These are phyloP conservation scores for Debaryomycetaceae sp. DNA, from an alignment of 1,139 yeast species.

Conservation along the genomic window DNA sequence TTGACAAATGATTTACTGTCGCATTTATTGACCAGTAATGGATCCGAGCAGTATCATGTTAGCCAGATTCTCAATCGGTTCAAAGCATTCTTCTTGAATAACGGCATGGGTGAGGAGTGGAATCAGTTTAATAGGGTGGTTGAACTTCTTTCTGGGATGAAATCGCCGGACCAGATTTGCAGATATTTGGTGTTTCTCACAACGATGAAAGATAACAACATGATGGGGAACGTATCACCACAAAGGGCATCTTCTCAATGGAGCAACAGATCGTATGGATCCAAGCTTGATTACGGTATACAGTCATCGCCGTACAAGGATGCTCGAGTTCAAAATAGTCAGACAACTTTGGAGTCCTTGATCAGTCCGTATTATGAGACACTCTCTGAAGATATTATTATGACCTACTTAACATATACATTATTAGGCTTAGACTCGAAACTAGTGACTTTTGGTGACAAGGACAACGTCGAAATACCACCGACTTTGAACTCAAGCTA, in stretches of 20 bases:
- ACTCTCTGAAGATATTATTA: conserved; percentile 45
- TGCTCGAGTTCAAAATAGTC: not conserved
- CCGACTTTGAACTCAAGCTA: conserved; percentile 52
- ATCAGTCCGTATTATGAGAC: conserved; percentile 35
- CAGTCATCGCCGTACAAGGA: conserved; percentile 13
- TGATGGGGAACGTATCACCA: conserved; percentile 1
- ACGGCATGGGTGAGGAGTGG: conserved; percentile 29
- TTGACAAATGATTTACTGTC: conserved; percentile 27
- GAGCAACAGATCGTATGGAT: conserved; percentile 1
- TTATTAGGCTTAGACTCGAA: conserved; percentile 72
- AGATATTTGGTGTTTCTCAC: conserved; percentile 36
- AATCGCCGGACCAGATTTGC: conserved; percentile 30
- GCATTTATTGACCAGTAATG: conserved; percentile 11
- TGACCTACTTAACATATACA: conserved; percentile 61
- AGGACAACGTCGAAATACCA: conserved; percentile 44
- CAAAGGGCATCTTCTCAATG: conserved; percentile 1
- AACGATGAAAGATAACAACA: not conserved
- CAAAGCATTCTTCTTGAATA: conserved; percentile 24
- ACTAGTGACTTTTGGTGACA: conserved; percentile 46
- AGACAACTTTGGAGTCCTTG: conserved; percentile 13
- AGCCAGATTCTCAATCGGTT: conserved; percentile 19
- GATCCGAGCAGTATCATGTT: conserved; percentile 11
- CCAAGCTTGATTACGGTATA: conserved; percentile 2
- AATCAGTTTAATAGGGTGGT: conserved; percentile 26
- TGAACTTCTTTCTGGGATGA: conserved; percentile 25